These are phyloP conservation scores for Cercospora nicotianae DNA, from an alignment of 2,329 filamentous ascomycete species.

Conservation along the genomic window DNA sequence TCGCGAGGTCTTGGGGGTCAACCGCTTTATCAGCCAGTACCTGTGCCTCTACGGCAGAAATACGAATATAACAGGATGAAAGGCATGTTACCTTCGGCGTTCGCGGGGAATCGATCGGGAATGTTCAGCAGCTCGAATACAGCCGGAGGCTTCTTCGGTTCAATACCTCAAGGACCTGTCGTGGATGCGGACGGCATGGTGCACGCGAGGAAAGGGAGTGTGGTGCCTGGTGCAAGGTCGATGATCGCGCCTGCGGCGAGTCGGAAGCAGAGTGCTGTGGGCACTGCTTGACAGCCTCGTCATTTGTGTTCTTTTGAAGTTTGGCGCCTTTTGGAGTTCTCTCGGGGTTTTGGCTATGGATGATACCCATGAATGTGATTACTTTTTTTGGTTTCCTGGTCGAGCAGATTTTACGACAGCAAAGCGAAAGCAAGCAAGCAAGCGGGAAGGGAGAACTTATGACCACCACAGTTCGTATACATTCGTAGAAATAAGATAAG, in stretches of 20 bases:
- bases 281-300: neutral
- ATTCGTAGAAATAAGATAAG: neutral
- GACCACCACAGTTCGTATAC: neutral
- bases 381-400: neutral
- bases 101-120: constrained; percentile 41
- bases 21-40: constrained; percentile 67
- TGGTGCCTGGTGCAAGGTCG: constrained; percentile 28
- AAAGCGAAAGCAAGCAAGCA: neutral
- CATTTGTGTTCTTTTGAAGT: neutral
- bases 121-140: constrained; percentile 17
- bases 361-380: neutral
- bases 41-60: constrained; percentile 53
- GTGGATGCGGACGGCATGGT: constrained; percentile 26
- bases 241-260: constrained; percentile 30
- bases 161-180: constrained; percentile 11
- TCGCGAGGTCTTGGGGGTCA: constrained; percentile 69
- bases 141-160: constrained; percentile 20
- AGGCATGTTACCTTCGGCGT: constrained; percentile 61
- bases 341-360: neutral
- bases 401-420: neutral
- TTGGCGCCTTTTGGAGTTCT: neutral
- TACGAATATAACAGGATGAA: constrained; percentile 65
- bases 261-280: constrained; percentile 29
- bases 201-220: constrained; percentile 27
- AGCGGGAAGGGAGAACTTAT: neutral